Base-by-base conservation (phyloP, 2,329 filamentous ascomycete species). In the Sporothrix mexicana region DNA sequence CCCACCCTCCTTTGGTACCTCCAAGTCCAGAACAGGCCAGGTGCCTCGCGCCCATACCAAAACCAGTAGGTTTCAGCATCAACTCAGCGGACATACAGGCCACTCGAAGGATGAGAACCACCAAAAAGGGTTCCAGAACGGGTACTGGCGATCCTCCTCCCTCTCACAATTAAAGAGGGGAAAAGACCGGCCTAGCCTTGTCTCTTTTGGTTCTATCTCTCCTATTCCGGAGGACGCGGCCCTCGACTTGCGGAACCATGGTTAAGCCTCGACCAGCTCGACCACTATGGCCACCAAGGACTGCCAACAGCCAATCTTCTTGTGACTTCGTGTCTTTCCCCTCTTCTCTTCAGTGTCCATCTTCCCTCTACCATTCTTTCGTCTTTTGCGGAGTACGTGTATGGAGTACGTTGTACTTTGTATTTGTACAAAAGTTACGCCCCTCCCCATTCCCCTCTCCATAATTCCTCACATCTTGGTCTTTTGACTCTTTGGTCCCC, bases 31-130 rank as follows among this genome's bases (percentile, higher is more conserved):
- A 66, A 49, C n/a, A 47, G 62, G 43, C 17, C 59, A 62, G 17
- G 45, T 43, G 55, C 25, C 36, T 62, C 59, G 10, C 36, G n/a
- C 17, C 36, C 43, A 36, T 20, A 23, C 13, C n/a, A 10, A 36
- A 36, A n/a, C 36, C 45, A 62, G 23, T 45, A 62, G 45, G 59
- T 62, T 30, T 62, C 45, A 62, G 59, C 59, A 62, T 62, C 51
- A 55, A 45, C 57, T 62, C 45, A 62, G 59, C 59, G 41, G 17
- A 20, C n/a, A 20, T 62, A 17, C 8, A 62, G 30, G n/a, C 59
- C 20, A 30, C 47, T 57, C 20, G 13, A 41, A 61, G 15, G 25
- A 10, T 8, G 51, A 55, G 30, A 36, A 36, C 30, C 30, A 10
- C 30, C 57, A 61, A 15, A 45, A 55, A 43, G n/a, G 17, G 59